phyloP scores from a whole-genome alignment of 371 early-diverging fungal genomes.

The Mucor irregularis region DNA sequence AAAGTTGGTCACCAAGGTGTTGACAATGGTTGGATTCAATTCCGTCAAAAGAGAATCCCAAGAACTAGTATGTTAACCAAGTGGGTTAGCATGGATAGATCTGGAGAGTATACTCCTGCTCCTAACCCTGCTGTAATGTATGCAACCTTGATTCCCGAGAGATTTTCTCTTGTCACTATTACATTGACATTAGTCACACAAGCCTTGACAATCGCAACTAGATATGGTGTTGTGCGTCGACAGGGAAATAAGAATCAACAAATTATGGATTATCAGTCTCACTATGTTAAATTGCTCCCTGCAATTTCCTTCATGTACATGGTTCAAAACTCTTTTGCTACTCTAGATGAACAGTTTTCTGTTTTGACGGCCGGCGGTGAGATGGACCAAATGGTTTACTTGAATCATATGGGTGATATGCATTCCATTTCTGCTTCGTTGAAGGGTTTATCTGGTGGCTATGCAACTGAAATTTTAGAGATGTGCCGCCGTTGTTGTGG shows the following conservation, averaged over 20 bases:
- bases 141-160: constrained; percentile 69
- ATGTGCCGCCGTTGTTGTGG: constrained; percentile 59
- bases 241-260: constrained; percentile 69
- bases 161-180: constrained; percentile 48
- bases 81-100: constrained; percentile 62
- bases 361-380: constrained; percentile 41
- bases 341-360: constrained; percentile 32
- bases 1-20: constrained; percentile 81
- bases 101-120: constrained; percentile 62
- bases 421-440: constrained; percentile 60
- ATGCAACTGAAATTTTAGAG: constrained; percentile 58
- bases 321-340: constrained; percentile 19
- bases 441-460: constrained; percentile 57
- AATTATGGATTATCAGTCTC: constrained; percentile 71
- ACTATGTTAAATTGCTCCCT: constrained; percentile 60
- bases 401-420: constrained; percentile 61
- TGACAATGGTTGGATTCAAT: constrained; percentile 92
- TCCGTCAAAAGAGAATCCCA: constrained; percentile 79
- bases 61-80: constrained; percentile 76
- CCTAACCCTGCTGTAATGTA: constrained; percentile 64
- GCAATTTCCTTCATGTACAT: constrained; percentile 63
- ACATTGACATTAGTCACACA: constrained; percentile 45
- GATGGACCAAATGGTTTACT: constrained; percentile 41
- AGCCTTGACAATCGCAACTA: constrained; percentile 65
- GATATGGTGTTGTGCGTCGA: constrained; percentile 69